Conservation (phyloP, 2,329 filamentous ascomycete genomes). For the Alternaria sp. region DNA sequence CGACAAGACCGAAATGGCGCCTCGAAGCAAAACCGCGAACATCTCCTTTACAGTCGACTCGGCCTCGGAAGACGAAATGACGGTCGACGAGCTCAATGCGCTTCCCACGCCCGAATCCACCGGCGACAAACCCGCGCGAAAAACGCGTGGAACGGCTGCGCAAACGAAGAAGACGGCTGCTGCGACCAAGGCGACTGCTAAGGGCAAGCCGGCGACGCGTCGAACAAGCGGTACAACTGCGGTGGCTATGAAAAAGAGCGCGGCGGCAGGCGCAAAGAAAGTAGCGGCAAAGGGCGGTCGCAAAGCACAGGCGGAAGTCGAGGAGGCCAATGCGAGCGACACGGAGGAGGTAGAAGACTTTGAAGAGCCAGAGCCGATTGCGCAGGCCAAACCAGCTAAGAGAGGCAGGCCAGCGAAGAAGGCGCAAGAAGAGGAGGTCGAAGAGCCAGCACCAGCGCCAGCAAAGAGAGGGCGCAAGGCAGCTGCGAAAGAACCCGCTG, state of each 20-base stretch:
- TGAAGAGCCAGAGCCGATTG: conserved; percentile 32
- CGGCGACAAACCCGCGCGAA: conserved; percentile 47
- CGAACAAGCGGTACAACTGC: conserved; percentile 45
- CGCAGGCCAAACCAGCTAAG: conserved; percentile 35
- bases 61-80: conserved; percentile 51
- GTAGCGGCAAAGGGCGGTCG: conserved; percentile 43
- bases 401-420: conserved; percentile 56
- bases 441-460: conserved; percentile 27
- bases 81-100: conserved; percentile 41
- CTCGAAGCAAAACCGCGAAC: conserved; percentile 38
- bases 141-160: conserved; percentile 41
- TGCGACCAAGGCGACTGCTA: conserved; percentile 40
- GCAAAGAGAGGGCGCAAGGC: conserved; percentile 42
- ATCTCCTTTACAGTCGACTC: conserved; percentile 50
- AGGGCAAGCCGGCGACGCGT: conserved; percentile 46
- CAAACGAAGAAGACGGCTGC: conserved; percentile 31
- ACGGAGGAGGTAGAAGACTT: conserved; percentile 54
- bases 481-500: conserved; percentile 26
- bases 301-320: conserved; percentile 51
- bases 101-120: conserved; percentile 51
- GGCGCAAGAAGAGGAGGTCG: conserved; percentile 25
- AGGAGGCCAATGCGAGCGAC: conserved; percentile 50
- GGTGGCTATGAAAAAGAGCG: conserved; percentile 47
- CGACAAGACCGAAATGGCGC: conserved; percentile 34
- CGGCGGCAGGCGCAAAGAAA: conserved; percentile 45